Evolutionary conservation across 192 early-diverging fungal genomes (phyloP), one percentile per base, ranked within the genome.

Genomic region (Entophlyctis helioformis): DNA sequence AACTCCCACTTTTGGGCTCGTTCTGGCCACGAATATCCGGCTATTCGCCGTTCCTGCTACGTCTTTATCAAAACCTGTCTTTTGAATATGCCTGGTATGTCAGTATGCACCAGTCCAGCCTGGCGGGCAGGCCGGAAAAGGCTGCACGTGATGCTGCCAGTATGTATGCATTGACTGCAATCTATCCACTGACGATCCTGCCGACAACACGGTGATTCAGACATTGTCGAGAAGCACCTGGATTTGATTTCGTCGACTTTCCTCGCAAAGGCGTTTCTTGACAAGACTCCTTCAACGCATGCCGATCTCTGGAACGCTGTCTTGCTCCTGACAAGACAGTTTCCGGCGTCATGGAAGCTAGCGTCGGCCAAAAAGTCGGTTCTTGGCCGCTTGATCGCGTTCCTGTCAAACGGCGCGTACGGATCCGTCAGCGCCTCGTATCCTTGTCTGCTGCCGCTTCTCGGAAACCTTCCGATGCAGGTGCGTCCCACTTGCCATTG

Each of bases 301-400:
- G 61, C 71, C 4, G 85, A 87, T 20, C 63, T 97, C 56, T 94
- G 91, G 89, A 87, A 94, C 48, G 66, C 94, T 6, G 53, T 95
- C 6, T 59, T 95, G 43, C 48, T 88, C 9, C 63, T 84, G 20
- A 87, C 84, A 1, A 85, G 79, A 43, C 44, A 42, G 0, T 49
- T 51, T 22, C 65, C 62, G 13, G 23, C 41, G 1, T 20, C 59
- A 8, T 71, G 69, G 69, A 33, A 55, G 5, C 12, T 59, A 12
- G 58, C 57, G 2, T 57, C 58, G 3, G 62, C 72, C 62, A 80
- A 80, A 63, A 84, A 77, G 41, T 63, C 83, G 9, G 46, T 72
- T 20, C 44, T 81, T 10, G 53, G 72, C 3, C 64, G 81, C 39
- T 62, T 96, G 27, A 76, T 71, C 36, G 60, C 64, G n/a, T 89